A percentile compares a stretch with the other conserved stretches of the same genome.
These are phyloP conservation scores for Claviceps purpurea DNA, from an alignment of 2,329 filamentous ascomycete genomes.

Conservation along the genomic window DNA sequence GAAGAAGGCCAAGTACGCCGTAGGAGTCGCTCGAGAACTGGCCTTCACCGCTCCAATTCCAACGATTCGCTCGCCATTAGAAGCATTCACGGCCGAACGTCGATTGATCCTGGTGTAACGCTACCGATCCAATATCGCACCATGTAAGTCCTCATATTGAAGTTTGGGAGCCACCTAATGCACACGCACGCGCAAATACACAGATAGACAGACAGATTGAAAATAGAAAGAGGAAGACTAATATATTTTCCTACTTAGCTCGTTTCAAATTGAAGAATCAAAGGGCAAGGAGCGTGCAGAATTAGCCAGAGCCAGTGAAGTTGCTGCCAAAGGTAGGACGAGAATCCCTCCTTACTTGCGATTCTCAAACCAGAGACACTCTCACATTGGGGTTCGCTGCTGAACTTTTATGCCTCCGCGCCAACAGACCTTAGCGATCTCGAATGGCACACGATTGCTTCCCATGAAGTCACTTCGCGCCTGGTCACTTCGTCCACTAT, in stretches of 20 bases:
- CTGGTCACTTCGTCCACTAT: slow-evolving; percentile 40
- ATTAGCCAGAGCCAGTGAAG: slow-evolving; percentile 25
- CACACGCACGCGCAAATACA: neutral
- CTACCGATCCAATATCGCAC: slow-evolving; percentile 43
- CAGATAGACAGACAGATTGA: neutral
- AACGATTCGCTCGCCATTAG: slow-evolving; percentile 28
- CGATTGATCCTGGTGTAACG: slow-evolving; percentile 14
- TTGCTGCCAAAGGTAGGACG: slow-evolving; percentile 28
- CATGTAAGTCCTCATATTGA: slow-evolving; percentile 23
- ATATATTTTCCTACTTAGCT: slow-evolving; percentile 14
- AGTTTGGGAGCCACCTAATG: neutral
- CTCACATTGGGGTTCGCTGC: neutral
- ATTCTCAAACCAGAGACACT: neutral
- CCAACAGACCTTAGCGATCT: slow-evolving; percentile 43
- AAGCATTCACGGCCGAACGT: slow-evolving; percentile 19
- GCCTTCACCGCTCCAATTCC: slow-evolving; percentile 14
- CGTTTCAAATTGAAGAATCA: slow-evolving; percentile 42
- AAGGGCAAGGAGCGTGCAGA: slow-evolving; percentile 31
- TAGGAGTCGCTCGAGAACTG: slow-evolving; percentile 8
- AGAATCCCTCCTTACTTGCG: neutral
- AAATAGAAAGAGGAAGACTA: neutral
- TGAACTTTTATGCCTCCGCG: neutral
- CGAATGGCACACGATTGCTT: slow-evolving; percentile 52
- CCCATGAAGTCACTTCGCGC: slow-evolving; percentile 44
- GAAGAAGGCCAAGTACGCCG: slow-evolving; percentile 12